Percentiles rank a stretch among this genome's conserved stretches.
Conservation (phyloP, 78 protist species). For the Chrysochromulina tobinii region DNA sequence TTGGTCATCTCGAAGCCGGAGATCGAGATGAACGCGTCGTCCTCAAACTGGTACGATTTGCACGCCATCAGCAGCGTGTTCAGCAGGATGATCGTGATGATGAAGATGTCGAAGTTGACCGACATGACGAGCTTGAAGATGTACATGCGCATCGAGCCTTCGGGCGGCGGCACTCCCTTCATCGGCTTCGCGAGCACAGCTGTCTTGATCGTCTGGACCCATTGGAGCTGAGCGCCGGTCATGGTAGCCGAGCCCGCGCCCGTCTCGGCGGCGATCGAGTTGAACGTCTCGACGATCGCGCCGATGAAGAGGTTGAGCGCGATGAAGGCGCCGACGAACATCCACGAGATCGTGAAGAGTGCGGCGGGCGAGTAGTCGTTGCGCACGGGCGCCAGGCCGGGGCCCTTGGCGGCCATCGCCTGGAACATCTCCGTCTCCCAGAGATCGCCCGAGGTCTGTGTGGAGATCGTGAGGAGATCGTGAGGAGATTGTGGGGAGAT, state of each 20-base stretch:
- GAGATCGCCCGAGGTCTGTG: too few species aligned
- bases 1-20: not conserved
- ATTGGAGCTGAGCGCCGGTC: not conserved
- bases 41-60: not conserved
- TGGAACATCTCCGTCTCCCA: not conserved
- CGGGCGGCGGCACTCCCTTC: not conserved
- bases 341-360: not conserved
- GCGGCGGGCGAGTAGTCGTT: not conserved
- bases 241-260: not conserved
- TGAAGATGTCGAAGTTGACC: not conserved
- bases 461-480: too few species aligned
- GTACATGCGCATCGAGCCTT: not conserved
- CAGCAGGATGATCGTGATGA: not conserved
- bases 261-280: not conserved
- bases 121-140: not conserved
- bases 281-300: not conserved
- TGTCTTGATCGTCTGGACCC: not conserved
- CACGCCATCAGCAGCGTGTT: not conserved
- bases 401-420: not conserved
- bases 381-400: not conserved
- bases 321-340: not conserved
- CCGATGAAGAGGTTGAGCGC: not conserved
- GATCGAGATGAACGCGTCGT: not conserved
- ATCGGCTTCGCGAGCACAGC: not conserved
- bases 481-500: too few species aligned